phyloP scores from a whole-genome alignment of 306 rosid genomes.

The Glycyrrhiza uralensis region DNA sequence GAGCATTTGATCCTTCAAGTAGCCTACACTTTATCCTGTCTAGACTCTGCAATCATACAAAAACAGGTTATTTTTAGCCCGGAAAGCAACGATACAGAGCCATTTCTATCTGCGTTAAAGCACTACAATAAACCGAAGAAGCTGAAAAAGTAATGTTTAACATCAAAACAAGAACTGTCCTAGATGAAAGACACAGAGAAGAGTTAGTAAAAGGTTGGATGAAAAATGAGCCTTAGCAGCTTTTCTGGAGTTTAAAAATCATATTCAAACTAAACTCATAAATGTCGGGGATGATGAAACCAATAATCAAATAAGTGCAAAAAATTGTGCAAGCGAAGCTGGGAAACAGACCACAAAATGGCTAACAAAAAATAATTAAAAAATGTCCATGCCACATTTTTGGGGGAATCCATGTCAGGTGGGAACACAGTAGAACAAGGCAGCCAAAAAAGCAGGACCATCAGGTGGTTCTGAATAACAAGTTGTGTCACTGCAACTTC shows the following conservation, averaged over 20 bases:
- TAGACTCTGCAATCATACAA: constrained; percentile 67
- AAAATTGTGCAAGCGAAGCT: no score
- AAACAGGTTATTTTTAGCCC: constrained; percentile 8
- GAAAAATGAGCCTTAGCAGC: background rate
- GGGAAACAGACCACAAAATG: background rate
- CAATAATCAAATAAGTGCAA: no score
- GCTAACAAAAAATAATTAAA: background rate
- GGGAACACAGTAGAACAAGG: background rate
- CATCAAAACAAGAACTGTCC: background rate
- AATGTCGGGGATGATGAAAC: no score
- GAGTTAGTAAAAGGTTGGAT: background rate
- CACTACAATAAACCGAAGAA: constrained; percentile 9
- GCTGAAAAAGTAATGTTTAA: background rate
- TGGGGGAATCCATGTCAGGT: background rate
- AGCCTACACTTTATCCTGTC: constrained; percentile 96
- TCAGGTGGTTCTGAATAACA: background rate
- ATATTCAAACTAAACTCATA: background rate
- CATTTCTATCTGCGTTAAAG: background rate
- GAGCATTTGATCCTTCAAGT: constrained; percentile 92
- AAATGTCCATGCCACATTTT: background rate
- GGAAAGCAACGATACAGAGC: background rate
- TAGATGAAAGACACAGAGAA: background rate
- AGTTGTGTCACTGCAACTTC: background rate
- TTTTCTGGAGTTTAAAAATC: background rate
- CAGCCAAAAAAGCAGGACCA: background rate